Evolutionary conservation across 1,284 basidiomycete species (phyloP).

Genomic region (Schizophyllum amplum): DNA sequence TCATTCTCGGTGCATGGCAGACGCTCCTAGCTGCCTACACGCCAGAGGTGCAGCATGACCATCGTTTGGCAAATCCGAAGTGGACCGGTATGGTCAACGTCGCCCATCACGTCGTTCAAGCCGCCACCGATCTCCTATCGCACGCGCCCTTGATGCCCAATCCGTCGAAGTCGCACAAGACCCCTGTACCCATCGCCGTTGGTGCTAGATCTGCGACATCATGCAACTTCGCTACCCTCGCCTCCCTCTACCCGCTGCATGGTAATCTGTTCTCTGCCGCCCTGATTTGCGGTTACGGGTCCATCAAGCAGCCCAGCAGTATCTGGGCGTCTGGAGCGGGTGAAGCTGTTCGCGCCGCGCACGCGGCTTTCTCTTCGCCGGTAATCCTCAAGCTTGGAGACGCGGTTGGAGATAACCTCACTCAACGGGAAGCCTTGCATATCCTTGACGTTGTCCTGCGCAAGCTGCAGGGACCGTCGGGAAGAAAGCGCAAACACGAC

Average conservation of each 20-base stretch:
- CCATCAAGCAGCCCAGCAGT: constrained; percentile 4
- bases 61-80: neutral
- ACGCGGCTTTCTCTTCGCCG: neutral
- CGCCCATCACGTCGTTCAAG: neutral
- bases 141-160: neutral
- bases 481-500: neutral
- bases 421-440: neutral
- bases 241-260: neutral
- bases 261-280: constrained; percentile 13
- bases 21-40: neutral
- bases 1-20: neutral
- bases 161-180: neutral
- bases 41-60: neutral
- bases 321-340: constrained; percentile 10
- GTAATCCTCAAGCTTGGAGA: neutral
- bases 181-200: neutral
- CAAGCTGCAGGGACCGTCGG: neutral
- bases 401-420: neutral
- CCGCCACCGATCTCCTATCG: neutral
- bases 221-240: constrained; percentile 5
- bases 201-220: neutral
- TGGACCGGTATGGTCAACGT: neutral
- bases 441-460: neutral
- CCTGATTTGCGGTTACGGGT: constrained; percentile 10
- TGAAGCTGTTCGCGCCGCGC: constrained; percentile 4